Conservation (phyloP, 345 rosid genomes). For the Limnanthes douglasii region DNA sequence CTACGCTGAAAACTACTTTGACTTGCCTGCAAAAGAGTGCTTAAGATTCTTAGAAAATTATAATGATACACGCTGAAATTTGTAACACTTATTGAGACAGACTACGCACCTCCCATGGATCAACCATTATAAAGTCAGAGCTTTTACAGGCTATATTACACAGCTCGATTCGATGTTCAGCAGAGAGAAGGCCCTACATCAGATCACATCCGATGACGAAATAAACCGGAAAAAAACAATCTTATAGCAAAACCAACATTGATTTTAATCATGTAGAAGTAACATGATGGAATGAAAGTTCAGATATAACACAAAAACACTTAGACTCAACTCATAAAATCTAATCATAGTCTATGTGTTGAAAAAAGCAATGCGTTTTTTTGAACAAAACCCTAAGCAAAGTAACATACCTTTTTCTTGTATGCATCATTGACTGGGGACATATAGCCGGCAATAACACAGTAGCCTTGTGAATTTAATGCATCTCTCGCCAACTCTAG, state of each 20-base stretch:
- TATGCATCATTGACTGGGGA: slow-evolving; percentile 90
- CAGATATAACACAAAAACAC: too few species aligned
- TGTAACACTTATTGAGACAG: too few species aligned
- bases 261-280: too few species aligned
- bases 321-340: too few species aligned
- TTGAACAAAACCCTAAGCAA: too few species aligned
- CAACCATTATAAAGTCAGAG: slow-evolving; percentile 83
- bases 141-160: slow-evolving; percentile 62
- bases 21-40: slow-evolving; percentile 34
- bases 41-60: slow-evolving; percentile 6
- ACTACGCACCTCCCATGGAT: slow-evolving; percentile 74
- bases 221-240: too few species aligned
- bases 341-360: too few species aligned
- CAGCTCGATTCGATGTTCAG: slow-evolving; percentile 53
- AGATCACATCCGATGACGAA: too few species aligned
- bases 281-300: too few species aligned
- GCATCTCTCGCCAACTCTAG: slow-evolving; percentile 85
- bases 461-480: slow-evolving; percentile 37
- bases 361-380: too few species aligned
- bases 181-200: slow-evolving; percentile 57
- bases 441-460: slow-evolving; percentile 83
- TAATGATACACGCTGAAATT: too few species aligned
- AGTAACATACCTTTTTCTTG: slow-evolving; percentile 50
- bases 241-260: too few species aligned
- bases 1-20: slow-evolving; percentile 59